Percentiles rank a stretch among this genome's conserved stretches.
phyloP scores from a whole-genome alignment of 768 basidiomycete genomes.

The Mycena maculata region DNA sequence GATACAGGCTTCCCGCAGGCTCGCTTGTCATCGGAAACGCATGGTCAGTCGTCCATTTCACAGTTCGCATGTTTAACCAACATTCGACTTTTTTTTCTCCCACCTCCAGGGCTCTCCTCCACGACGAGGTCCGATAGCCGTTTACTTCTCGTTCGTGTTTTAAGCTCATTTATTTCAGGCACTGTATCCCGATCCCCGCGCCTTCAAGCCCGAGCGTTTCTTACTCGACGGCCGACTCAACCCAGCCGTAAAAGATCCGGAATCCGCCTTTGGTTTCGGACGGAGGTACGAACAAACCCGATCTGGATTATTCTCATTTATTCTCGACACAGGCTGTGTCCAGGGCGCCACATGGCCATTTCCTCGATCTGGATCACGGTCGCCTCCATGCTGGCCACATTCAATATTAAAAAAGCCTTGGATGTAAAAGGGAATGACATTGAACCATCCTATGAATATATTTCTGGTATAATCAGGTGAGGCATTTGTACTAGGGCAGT shows the following conservation, averaged over 20 bases:
- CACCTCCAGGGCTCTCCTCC: too few relatives aligned
- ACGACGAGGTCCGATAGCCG: too few relatives aligned
- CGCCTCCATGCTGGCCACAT: neutral
- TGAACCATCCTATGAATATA: slow-evolving; percentile 6
- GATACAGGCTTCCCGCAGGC: slow-evolving; percentile 1
- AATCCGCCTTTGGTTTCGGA: slow-evolving; percentile 12
- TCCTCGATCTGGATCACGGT: slow-evolving; percentile 6
- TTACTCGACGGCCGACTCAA: slow-evolving; percentile 3
- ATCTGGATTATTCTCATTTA: neutral
- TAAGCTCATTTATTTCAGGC: neutral
- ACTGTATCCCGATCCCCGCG: slow-evolving; percentile 16
- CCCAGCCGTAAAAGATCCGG: neutral
- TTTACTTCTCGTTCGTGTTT: too few relatives aligned
- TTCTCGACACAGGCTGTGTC: slow-evolving; percentile 17
- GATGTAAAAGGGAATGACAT: neutral
- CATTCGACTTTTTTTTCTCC: too few relatives aligned
- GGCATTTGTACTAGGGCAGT: too few relatives aligned
- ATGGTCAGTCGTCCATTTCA: neutral
- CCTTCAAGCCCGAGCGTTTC: slow-evolving; percentile 20
- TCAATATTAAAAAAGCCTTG: slow-evolving; percentile 14
- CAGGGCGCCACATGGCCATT: slow-evolving; percentile 10
- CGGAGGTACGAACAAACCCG: neutral
- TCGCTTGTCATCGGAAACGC: neutral
- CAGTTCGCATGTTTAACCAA: too few relatives aligned
- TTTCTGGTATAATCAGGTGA: neutral